Percentiles rank a stretch among this genome's conserved stretches.
phyloP scores from a whole-genome alignment of 2,329 filamentous ascomycete species.

The Aureobasidium leucospermi region DNA sequence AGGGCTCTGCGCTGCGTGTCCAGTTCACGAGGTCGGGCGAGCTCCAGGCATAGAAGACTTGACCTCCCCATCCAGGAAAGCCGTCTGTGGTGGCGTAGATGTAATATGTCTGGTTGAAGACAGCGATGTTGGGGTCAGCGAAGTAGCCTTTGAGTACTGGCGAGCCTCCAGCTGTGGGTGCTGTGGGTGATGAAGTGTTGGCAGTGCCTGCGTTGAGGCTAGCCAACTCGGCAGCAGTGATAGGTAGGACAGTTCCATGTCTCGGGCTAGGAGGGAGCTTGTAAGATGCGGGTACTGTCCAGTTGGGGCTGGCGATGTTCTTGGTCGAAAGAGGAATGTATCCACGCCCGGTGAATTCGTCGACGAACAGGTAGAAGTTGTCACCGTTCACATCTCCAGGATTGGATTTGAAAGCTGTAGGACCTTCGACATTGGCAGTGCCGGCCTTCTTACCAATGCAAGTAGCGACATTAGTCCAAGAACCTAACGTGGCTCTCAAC shows the following conservation, averaged over 20 bases:
- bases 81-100: slow-evolving; percentile 44
- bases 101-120: slow-evolving; percentile 40
- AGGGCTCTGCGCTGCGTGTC: slow-evolving; percentile 34
- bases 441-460: slow-evolving; percentile 48
- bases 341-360: slow-evolving; percentile 45
- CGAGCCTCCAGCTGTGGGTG: not conserved
- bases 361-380: slow-evolving; percentile 50
- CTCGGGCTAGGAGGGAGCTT: slow-evolving; percentile 44
- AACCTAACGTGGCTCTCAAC: slow-evolving; percentile 34
- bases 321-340: slow-evolving; percentile 48
- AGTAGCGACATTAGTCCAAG: slow-evolving; percentile 39
- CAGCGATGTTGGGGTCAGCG: slow-evolving; percentile 43
- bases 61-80: slow-evolving; percentile 37
- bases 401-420: slow-evolving; percentile 47
- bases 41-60: slow-evolving; percentile 44
- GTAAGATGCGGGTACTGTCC: slow-evolving; percentile 42
- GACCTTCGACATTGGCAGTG: slow-evolving; percentile 43
- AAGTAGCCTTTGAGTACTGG: slow-evolving; percentile 21
- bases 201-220: slow-evolving; percentile 21
- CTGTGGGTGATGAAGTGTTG: not conserved
- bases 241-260: slow-evolving; percentile 47
- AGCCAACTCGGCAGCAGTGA: slow-evolving; percentile 42
- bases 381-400: slow-evolving; percentile 42
- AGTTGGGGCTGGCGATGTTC: slow-evolving; percentile 42
- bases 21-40: slow-evolving; percentile 38